phyloP scores from a whole-genome alignment of 1,284 basidiomycete species.

The Melampsora larici-populina region DNA sequence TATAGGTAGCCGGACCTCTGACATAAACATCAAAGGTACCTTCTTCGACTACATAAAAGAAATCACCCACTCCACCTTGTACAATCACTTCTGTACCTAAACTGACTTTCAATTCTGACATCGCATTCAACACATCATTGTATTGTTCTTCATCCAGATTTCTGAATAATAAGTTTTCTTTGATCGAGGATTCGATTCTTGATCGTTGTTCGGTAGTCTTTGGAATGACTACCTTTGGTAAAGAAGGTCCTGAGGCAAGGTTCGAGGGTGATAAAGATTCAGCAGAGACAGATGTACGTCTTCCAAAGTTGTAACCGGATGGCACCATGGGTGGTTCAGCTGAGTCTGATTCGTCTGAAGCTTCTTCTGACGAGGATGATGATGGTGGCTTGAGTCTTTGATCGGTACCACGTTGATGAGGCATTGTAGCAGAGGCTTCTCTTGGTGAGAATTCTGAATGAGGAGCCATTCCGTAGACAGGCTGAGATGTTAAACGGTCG shows the following conservation, averaged over 20 bases:
- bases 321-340: conserved; percentile 56
- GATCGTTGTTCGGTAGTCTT: conserved; percentile 81
- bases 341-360: conserved; percentile 54
- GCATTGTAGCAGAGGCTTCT: conserved; percentile 40
- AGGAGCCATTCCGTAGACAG: too few relatives aligned
- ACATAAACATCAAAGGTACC: conserved; percentile 86
- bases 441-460: conserved; percentile 7
- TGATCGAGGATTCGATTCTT: conserved; percentile 81
- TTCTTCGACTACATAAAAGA: conserved; percentile 93
- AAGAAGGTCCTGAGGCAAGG: conserved; percentile 58
- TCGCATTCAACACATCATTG: conserved; percentile 84
- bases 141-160: conserved; percentile 96
- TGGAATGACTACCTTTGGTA: conserved; percentile 62
- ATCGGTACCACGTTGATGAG: conserved; percentile 52
- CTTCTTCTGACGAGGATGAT: conserved; percentile 13
- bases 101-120: conserved; percentile 78
- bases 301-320: conserved; percentile 69
- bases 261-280: conserved; percentile 77
- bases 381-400: neutral
- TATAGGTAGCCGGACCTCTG: conserved; percentile 55
- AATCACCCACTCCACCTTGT: conserved; percentile 94
- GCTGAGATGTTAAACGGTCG: too few relatives aligned
- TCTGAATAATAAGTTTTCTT: conserved; percentile 88
- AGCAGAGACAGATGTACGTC: conserved; percentile 92
- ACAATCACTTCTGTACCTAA: conserved; percentile 82